phyloP scores from a whole-genome alignment of 371 early-diverging fungal genomes.

The Fennellomyces sp. region DNA sequence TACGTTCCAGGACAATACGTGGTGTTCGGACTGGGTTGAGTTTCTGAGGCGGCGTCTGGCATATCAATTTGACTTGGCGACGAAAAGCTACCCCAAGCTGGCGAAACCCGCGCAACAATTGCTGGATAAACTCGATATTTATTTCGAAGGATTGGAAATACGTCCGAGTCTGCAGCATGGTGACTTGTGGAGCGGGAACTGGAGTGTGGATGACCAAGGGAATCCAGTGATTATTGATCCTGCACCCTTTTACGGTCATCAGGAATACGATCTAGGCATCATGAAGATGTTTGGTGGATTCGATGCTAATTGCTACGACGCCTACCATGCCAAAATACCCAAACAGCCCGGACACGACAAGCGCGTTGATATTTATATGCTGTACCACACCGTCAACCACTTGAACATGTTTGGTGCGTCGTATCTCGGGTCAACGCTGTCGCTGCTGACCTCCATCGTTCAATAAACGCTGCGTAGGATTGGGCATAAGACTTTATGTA shows the following conservation, averaged over 20 bases:
- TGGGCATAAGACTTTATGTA: too few relatives aligned
- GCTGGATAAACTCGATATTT: slow-evolving; percentile 4
- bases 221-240: slow-evolving; percentile 19
- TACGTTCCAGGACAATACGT: slow-evolving; percentile 16
- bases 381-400: slow-evolving; percentile 17
- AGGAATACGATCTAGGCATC: slow-evolving; percentile 16
- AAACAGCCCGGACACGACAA: slow-evolving; percentile 15
- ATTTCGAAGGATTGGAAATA: slow-evolving; percentile 13
- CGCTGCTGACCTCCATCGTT: slow-evolving; percentile 1
- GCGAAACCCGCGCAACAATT: slow-evolving; percentile 2
- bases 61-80: slow-evolving; percentile 17
- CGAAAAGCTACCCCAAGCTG: neutral
- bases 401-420: slow-evolving; percentile 23
- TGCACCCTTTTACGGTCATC: slow-evolving; percentile 14
- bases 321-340: slow-evolving; percentile 17
- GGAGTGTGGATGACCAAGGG: slow-evolving; percentile 11
- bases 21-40: slow-evolving; percentile 12
- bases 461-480: neutral
- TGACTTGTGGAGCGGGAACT: slow-evolving; percentile 21
- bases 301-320: slow-evolving; percentile 9
- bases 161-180: slow-evolving; percentile 14
- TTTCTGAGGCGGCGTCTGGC: slow-evolving; percentile 12
- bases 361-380: slow-evolving; percentile 10
- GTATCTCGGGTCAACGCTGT: slow-evolving; percentile 10
- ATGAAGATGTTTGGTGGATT: slow-evolving; percentile 17